A percentile compares a stretch with the other conserved stretches of the same genome.
phyloP scores from a whole-genome alignment of 192 early-diverging fungal genomes.

The Diversispora eburnea region DNA sequence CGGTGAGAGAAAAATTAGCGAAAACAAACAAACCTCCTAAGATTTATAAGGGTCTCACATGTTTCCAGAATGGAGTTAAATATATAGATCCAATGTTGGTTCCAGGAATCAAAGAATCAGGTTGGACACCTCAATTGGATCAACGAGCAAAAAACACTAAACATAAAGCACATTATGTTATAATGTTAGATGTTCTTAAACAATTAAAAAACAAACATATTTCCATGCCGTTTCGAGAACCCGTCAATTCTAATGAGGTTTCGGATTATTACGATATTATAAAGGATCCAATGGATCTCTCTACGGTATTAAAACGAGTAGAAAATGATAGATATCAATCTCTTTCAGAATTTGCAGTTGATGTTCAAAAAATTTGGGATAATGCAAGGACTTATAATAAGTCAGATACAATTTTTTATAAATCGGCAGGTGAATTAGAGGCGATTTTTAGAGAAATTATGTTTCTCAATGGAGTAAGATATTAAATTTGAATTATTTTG shows the following conservation, averaged over 20 bases:
- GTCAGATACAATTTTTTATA: constrained; percentile 77
- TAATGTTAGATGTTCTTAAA: constrained; percentile 70
- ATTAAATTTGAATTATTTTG: not conserved
- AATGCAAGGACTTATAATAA: constrained; percentile 93
- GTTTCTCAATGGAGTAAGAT: constrained; percentile 39
- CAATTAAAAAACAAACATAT: constrained; percentile 73
- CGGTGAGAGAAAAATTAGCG: constrained; percentile 83
- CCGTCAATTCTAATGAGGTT: constrained; percentile 83
- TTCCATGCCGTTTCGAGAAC: constrained; percentile 92
- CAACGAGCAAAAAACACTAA: constrained; percentile 41
- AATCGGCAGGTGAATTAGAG: constrained; percentile 73
- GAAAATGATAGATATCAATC: constrained; percentile 83
- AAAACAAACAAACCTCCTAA: constrained; percentile 68
- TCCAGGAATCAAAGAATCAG: constrained; percentile 89
- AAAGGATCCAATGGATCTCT: constrained; percentile 95
- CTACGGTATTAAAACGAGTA: constrained; percentile 78
- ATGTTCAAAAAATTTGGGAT: constrained; percentile 87
- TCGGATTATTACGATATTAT: constrained; percentile 95
- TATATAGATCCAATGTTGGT: constrained; percentile 76
- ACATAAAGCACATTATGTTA: constrained; percentile 56
- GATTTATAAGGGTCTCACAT: constrained; percentile 74
- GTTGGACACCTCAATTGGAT: constrained; percentile 92
- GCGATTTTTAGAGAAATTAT: constrained; percentile 75
- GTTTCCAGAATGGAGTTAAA: constrained; percentile 57
- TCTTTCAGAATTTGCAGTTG: constrained; percentile 76